Percentiles rank a stretch among this genome's conserved stretches.
Conservation (phyloP, 139 green algal species). For the Edaphochlamys debaryana region DNA sequence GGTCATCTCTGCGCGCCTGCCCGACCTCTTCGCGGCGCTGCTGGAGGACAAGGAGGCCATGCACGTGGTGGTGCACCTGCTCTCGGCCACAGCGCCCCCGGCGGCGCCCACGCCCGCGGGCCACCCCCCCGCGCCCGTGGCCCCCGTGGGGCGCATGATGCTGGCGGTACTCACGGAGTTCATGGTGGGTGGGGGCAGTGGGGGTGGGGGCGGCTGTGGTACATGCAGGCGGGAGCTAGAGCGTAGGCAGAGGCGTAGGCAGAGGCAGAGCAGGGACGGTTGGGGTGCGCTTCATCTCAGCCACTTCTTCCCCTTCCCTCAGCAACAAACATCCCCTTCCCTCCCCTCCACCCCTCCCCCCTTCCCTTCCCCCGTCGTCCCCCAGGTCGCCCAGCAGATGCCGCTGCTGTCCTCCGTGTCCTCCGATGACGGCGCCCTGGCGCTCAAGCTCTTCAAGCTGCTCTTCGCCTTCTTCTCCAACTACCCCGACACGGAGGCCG, state of each 20-base stretch:
- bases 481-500: slow-evolving; percentile 46
- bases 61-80: slow-evolving; percentile 53
- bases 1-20: slow-evolving; percentile 75
- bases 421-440: slow-evolving; percentile 56
- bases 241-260: too few species aligned
- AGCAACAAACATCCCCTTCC: too few species aligned
- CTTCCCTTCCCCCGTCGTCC: background rate
- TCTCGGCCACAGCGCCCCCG: background rate
- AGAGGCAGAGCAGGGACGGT: too few species aligned
- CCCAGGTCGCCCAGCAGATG: slow-evolving; percentile 45
- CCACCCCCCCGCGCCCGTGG: background rate
- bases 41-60: slow-evolving; percentile 64
- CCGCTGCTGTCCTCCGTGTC: slow-evolving; percentile 2
- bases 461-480: slow-evolving; percentile 66
- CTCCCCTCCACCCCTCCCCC: too few species aligned
- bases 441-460: slow-evolving; percentile 70
- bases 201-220: background rate
- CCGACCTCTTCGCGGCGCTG: slow-evolving; percentile 62
- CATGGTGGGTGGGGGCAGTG: slow-evolving; percentile 20
- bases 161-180: slow-evolving; percentile 51
- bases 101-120: background rate
- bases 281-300: too few species aligned
- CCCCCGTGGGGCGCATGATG: slow-evolving; percentile 33
- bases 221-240: too few species aligned
- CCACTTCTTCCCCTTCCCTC: too few species aligned